Conservation (phyloP, 2,329 filamentous ascomycete genomes). For the Cladosporium sp. region DNA sequence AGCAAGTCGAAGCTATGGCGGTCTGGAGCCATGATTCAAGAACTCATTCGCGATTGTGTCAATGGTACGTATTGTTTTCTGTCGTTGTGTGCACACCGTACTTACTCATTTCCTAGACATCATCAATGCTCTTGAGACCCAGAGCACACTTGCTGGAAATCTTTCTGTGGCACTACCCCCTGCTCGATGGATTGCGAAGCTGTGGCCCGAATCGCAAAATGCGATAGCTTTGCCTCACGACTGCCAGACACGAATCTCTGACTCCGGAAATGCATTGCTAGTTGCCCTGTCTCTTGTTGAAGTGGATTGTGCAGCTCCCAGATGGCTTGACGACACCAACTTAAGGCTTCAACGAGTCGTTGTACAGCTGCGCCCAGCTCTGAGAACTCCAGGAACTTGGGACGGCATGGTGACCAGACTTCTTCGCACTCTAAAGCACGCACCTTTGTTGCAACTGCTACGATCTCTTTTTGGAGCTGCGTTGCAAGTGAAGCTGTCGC, state of each 20-base stretch:
- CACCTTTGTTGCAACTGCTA: slow-evolving; percentile 8
- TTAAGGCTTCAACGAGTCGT: slow-evolving; percentile 27
- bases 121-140: slow-evolving; percentile 45
- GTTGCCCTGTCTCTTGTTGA: slow-evolving; percentile 32
- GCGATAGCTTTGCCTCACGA: slow-evolving; percentile 46
- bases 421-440: slow-evolving; percentile 19
- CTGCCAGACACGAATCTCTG: slow-evolving; percentile 36
- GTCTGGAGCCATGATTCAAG: slow-evolving; percentile 37
- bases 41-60: slow-evolving; percentile 45
- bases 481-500: neutral
- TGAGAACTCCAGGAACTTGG: slow-evolving; percentile 30
- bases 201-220: slow-evolving; percentile 44
- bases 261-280: slow-evolving; percentile 27
- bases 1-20: slow-evolving; percentile 41
- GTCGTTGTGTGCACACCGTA: neutral
- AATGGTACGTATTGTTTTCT: slow-evolving; percentile 38
- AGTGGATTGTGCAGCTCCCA: slow-evolving; percentile 23
- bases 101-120: slow-evolving; percentile 44
- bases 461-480: neutral
- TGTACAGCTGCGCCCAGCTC: slow-evolving; percentile 13
- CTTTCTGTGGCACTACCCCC: slow-evolving; percentile 43
- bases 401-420: slow-evolving; percentile 24
- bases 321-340: slow-evolving; percentile 30
- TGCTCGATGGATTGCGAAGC: slow-evolving; percentile 41
- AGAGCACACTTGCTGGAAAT: slow-evolving; percentile 16